Percentiles rank a stretch among this genome's conserved stretches.
phyloP scores from a whole-genome alignment of 257 asterid species.

The Knoxia roxburghii region DNA sequence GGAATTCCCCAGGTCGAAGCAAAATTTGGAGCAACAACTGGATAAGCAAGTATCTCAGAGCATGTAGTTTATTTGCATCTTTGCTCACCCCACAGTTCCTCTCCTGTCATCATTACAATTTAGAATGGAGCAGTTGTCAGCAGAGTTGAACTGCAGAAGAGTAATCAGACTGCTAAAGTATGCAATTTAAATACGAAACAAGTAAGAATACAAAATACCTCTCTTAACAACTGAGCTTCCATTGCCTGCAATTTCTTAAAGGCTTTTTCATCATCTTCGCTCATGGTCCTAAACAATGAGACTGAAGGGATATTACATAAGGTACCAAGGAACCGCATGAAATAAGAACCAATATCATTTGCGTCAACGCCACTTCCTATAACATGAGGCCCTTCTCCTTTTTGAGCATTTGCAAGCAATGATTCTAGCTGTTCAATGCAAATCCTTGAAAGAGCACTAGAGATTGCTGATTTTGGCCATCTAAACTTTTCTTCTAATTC shows the following conservation, averaged over 20 bases:
- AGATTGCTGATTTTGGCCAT: slow-evolving; percentile 83
- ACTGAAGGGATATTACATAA: slow-evolving; percentile 88
- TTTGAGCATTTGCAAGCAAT: slow-evolving; percentile 74
- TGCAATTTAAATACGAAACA: neutral
- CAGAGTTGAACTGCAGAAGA: neutral
- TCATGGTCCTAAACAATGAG: slow-evolving; percentile 67
- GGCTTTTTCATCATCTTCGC: slow-evolving; percentile 64
- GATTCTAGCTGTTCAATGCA: slow-evolving; percentile 91
- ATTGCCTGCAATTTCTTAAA: slow-evolving; percentile 65
- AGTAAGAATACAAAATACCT: slow-evolving; percentile 40
- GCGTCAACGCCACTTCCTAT: slow-evolving; percentile 54
- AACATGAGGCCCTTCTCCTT: slow-evolving; percentile 58
- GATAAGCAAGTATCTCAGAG: slow-evolving; percentile 76
- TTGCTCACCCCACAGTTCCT: slow-evolving; percentile 48
- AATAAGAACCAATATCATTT: slow-evolving; percentile 82
- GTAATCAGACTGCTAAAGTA: neutral
- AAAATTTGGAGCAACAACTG: slow-evolving; percentile 89
- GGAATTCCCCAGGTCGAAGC: slow-evolving; percentile 80
- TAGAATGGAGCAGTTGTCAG: neutral
- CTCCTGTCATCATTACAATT: slow-evolving; percentile 43
- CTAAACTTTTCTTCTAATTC: slow-evolving; percentile 79
- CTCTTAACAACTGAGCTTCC: slow-evolving; percentile 70
- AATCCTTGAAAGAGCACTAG: slow-evolving; percentile 67
- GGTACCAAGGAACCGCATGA: slow-evolving; percentile 67
- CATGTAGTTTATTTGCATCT: slow-evolving; percentile 58